Percentiles rank a stretch among this genome's conserved stretches.
Evolutionary conservation across 2,329 filamentous ascomycete species (phyloP).

Genomic region (Aureobasidium subglaciale): DNA sequence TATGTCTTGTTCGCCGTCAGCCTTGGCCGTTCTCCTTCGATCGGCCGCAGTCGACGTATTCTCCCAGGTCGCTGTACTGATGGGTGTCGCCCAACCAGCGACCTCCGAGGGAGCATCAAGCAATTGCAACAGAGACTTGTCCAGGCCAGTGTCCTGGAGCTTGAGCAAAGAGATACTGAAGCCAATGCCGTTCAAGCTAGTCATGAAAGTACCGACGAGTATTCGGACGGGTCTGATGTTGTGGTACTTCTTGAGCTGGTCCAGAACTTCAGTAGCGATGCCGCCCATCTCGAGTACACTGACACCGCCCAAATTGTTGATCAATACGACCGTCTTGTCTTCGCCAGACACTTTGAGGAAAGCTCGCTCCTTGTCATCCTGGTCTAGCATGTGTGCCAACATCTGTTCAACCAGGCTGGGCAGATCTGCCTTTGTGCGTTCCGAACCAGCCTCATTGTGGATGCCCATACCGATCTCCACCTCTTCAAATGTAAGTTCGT

Average conservation of each 20-base stretch:
- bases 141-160: constrained; percentile 53
- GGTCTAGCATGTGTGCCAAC: constrained; percentile 57
- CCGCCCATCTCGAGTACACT: constrained; percentile 65
- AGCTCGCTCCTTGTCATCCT: constrained; percentile 59
- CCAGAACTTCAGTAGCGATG: constrained; percentile 60
- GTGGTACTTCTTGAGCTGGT: constrained; percentile 52
- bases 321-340: constrained; percentile 59
- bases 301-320: constrained; percentile 72
- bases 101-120: constrained; percentile 62
- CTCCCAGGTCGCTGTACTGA: constrained; percentile 54
- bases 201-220: constrained; percentile 63
- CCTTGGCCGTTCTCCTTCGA: constrained; percentile 30
- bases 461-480: constrained; percentile 69
- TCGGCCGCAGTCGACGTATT: constrained; percentile 37
- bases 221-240: constrained; percentile 55
- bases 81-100: constrained; percentile 58
- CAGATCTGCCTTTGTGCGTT: constrained; percentile 36
- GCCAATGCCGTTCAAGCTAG: constrained; percentile 62
- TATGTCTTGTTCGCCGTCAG: constrained; percentile 32
- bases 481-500: constrained; percentile 53
- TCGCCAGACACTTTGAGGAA: constrained; percentile 57
- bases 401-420: constrained; percentile 48
- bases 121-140: constrained; percentile 58
- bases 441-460: constrained; percentile 51
- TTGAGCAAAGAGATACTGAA: constrained; percentile 64